phyloP scores from a whole-genome alignment of 2,329 filamentous ascomycete species.

The Nannizziopsis arthrosporioides region DNA sequence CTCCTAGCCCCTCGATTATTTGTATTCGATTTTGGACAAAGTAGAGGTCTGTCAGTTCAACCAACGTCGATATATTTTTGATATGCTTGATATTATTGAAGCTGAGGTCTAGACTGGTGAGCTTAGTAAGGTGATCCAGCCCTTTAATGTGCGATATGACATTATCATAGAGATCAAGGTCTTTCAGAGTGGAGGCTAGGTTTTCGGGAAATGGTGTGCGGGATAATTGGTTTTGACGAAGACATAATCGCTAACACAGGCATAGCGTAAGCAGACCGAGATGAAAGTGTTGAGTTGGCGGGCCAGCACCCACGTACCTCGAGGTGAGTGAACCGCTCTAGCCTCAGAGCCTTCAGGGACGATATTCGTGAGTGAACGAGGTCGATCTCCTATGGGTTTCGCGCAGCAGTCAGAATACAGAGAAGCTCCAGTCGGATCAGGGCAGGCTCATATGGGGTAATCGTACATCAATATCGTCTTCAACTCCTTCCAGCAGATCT shows the following conservation, averaged over 20 bases:
- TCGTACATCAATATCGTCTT: slow-evolving; percentile 42
- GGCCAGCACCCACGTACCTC: slow-evolving; percentile 34
- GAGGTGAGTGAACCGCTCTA: slow-evolving; percentile 71
- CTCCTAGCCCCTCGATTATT: slow-evolving; percentile 72
- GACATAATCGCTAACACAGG: slow-evolving; percentile 53
- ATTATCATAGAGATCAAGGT: slow-evolving; percentile 95
- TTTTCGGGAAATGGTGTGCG: slow-evolving; percentile 61
- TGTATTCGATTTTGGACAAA: slow-evolving; percentile 92
- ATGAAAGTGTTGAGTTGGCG: not conserved
- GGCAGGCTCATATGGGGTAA: not conserved
- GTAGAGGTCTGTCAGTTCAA: slow-evolving; percentile 68
- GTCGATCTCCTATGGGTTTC: slow-evolving; percentile 57
- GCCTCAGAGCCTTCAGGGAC: slow-evolving; percentile 63
- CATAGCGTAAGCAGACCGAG: slow-evolving; percentile 2
- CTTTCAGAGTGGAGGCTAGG: slow-evolving; percentile 56
- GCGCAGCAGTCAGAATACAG: not conserved
- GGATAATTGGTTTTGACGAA: slow-evolving; percentile 84
- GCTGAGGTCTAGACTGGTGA: slow-evolving; percentile 75
- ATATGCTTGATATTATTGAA: slow-evolving; percentile 99
- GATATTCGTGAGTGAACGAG: slow-evolving; percentile 76
- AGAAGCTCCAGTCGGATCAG: not conserved
- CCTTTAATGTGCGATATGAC: slow-evolving; percentile 76
- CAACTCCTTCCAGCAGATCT: slow-evolving; percentile 50
- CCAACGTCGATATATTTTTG: slow-evolving; percentile 71
- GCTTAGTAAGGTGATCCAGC: slow-evolving; percentile 62